Percentiles rank a stretch among this genome's conserved stretches.
phyloP scores from a whole-genome alignment of 164 flowering plant species.

The Saururus chinensis region DNA sequence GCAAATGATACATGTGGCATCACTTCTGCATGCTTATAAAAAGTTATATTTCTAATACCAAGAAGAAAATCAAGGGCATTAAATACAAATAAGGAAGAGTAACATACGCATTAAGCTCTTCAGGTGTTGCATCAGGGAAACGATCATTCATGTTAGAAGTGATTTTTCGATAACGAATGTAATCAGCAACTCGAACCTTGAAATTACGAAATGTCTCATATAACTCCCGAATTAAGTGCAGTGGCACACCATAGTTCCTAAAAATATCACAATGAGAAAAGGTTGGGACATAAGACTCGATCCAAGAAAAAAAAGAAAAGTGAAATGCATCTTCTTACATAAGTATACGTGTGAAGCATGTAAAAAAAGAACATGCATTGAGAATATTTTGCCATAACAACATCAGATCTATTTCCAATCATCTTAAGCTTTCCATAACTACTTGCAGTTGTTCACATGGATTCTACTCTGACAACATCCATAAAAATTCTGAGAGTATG shows the following conservation, averaged over 20 bases:
- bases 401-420: no score
- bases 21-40: slow-evolving; percentile 48
- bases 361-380: no score
- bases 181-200: slow-evolving; percentile 88
- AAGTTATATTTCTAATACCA: neutral
- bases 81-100: neutral
- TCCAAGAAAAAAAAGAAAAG: no score
- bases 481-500: no score
- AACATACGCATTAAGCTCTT: slow-evolving; percentile 80
- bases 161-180: slow-evolving; percentile 87
- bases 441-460: no score
- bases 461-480: no score
- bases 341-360: no score
- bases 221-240: slow-evolving; percentile 91
- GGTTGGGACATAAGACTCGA: neutral
- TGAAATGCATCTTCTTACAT: neutral
- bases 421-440: no score
- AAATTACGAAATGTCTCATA: slow-evolving; percentile 96
- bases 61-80: neutral
- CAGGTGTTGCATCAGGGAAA: slow-evolving; percentile 92
- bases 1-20: slow-evolving; percentile 96
- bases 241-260: slow-evolving; percentile 93
- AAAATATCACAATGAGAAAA: neutral
- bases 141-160: slow-evolving; percentile 99
- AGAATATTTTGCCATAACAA: no score